These are phyloP conservation scores for Pichia kluyveri DNA, from an alignment of 805 yeast species.

Conservation along the genomic window DNA sequence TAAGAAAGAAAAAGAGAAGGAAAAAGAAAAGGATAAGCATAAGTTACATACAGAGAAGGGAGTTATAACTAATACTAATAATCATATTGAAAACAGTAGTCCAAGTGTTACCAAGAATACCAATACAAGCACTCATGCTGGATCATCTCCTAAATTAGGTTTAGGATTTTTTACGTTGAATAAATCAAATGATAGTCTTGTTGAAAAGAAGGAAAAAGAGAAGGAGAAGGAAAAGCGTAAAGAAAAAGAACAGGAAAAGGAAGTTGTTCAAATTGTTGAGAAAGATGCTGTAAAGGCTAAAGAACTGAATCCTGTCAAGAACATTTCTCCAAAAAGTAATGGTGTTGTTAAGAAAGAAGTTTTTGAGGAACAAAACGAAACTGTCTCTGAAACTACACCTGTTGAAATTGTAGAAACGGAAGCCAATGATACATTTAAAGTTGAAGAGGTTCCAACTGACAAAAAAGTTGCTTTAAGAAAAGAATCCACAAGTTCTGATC, in stretches of 20 bases:
- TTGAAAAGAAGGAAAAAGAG: neutral
- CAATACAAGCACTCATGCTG: neutral
- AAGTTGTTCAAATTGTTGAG: too few relatives aligned
- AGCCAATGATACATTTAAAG: neutral
- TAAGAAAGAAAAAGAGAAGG: slow-evolving; percentile 6
- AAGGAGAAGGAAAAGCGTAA: neutral
- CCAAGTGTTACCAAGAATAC: too few relatives aligned
- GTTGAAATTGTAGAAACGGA: neutral
- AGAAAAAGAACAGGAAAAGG: too few relatives aligned
- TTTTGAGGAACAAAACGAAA: too few relatives aligned
- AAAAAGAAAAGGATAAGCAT: neutral
- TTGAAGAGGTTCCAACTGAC: too few relatives aligned
- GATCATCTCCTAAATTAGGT: slow-evolving; percentile 7
- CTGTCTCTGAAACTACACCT: neutral
- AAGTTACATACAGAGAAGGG: neutral
- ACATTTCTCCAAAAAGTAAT: too few relatives aligned
- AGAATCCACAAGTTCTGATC: too few relatives aligned
- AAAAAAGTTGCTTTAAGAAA: too few relatives aligned
- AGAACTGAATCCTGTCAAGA: too few relatives aligned
- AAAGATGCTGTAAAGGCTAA: too few relatives aligned
- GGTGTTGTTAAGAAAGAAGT: too few relatives aligned
- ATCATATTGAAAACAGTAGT: neutral
- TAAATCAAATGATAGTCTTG: slow-evolving; percentile 5
- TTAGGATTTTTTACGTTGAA: slow-evolving; percentile 4
- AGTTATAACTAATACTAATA: neutral